phyloP scores from a whole-genome alignment of 768 basidiomycete genomes.

The Hericium rajendrae region DNA sequence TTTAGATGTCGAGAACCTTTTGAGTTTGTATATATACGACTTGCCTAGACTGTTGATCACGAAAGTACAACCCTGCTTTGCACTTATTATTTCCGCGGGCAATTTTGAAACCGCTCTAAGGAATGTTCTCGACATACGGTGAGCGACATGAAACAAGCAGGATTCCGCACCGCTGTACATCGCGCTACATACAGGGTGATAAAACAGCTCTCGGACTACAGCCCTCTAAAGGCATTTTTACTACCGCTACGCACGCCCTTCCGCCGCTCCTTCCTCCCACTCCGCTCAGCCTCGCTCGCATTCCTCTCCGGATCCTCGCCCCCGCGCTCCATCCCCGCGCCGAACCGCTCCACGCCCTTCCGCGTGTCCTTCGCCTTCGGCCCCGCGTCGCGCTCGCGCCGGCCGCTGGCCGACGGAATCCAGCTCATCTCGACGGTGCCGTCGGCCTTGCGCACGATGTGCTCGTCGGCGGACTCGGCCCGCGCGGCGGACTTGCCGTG shows the following conservation, averaged over 20 bases:
- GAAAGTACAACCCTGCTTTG: no score
- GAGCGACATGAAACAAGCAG: no score
- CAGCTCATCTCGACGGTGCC: constrained; percentile 82
- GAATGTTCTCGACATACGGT: no score
- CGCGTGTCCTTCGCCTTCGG: constrained; percentile 25
- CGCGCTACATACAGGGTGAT: no score
- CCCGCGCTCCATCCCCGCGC: constrained; percentile 84
- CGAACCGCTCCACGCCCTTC: constrained; percentile 71
- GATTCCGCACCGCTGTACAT: no score
- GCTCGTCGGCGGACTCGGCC: constrained; percentile 4
- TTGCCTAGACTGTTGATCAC: no score
- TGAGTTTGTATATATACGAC: no score
- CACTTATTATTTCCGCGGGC: no score
- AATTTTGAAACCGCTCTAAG: no score
- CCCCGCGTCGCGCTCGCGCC: constrained; percentile 13
- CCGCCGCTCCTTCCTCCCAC: constrained; percentile 72
- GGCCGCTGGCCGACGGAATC: constrained; percentile 41
- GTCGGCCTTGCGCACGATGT: constrained; percentile 28
- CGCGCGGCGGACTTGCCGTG: neutral
- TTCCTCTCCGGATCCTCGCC: constrained; percentile 36
- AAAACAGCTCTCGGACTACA: constrained; percentile 5
- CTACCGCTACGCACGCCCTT: constrained; percentile 81
- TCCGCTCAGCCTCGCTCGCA: constrained; percentile 56
- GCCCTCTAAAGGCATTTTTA: constrained; percentile 61
- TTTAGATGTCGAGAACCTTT: no score